Percentiles rank a stretch among this genome's conserved stretches.
phyloP scores from a whole-genome alignment of 1,284 basidiomycete genomes.

The Rhodotorula sp. region DNA sequence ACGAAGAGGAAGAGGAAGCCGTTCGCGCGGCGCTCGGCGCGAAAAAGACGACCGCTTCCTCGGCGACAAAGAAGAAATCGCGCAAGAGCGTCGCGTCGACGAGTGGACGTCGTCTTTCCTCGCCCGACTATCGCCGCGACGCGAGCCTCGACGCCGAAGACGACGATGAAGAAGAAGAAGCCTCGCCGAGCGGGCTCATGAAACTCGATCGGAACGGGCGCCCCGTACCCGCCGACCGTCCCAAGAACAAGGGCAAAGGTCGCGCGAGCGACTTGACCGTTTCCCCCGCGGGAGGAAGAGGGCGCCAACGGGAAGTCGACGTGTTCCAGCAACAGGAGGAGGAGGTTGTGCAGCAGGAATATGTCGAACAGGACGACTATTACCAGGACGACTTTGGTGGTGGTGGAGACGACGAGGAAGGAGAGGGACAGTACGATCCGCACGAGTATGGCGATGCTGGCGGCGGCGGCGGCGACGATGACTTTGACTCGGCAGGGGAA shows the following conservation, averaged over 20 bases:
- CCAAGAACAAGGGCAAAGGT: conserved; percentile 32
- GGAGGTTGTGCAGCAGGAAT: neutral
- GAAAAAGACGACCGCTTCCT: conserved; percentile 37
- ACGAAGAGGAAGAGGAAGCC: conserved; percentile 19
- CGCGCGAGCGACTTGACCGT: neutral
- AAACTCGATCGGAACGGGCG: conserved; percentile 26
- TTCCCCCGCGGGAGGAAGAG: neutral
- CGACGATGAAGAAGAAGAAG: neutral
- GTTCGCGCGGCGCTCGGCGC: conserved; percentile 9
- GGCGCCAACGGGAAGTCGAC: conserved; percentile 4
- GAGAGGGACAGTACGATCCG: conserved; percentile 54
- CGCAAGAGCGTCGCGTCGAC: conserved; percentile 5
- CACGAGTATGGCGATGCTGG: conserved; percentile 50
- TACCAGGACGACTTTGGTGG: conserved; percentile 10
- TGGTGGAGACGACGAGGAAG: conserved; percentile 48
- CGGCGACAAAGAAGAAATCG: conserved; percentile 14
- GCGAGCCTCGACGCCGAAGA: conserved; percentile 5
- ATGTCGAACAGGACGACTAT: conserved; percentile 2
- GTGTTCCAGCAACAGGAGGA: neutral
- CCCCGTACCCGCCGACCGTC: conserved; percentile 34
- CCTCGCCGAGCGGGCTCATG: conserved; percentile 10
- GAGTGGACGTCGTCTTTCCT: conserved; percentile 1
- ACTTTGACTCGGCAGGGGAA: conserved; percentile 40
- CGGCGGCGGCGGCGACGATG: conserved; percentile 59
- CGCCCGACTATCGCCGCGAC: neutral